These are phyloP conservation scores for Rhodotorula sp. DNA, from an alignment of 1,284 basidiomycete species.

Conservation along the genomic window DNA sequence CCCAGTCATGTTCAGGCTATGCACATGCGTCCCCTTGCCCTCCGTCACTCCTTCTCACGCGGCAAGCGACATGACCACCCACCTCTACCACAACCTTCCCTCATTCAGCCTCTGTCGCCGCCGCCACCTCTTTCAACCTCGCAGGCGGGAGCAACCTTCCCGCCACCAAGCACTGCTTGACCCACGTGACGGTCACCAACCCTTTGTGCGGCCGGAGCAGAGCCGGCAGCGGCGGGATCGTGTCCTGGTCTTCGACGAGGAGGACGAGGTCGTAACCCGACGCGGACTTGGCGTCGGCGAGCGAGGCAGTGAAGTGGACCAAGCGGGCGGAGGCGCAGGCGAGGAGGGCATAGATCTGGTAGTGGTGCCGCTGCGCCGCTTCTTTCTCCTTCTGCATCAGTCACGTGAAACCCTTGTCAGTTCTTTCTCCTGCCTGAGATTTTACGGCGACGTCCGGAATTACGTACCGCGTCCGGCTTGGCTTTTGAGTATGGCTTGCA, in stretches of 20 bases:
- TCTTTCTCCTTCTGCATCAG: slow-evolving; percentile 51
- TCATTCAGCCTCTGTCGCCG: slow-evolving; percentile 1
- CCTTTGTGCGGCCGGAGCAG: slow-evolving; percentile 50
- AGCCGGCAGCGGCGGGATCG: slow-evolving; percentile 2
- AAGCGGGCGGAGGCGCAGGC: slow-evolving; percentile 68
- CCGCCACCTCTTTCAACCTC: slow-evolving; percentile 12
- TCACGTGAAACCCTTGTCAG: slow-evolving; percentile 36
- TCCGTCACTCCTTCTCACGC: neutral
- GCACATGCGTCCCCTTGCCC: neutral
- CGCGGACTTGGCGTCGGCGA: slow-evolving; percentile 51
- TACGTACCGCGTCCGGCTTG: slow-evolving; percentile 3
- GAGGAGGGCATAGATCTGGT: slow-evolving; percentile 52
- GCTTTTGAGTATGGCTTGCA: neutral
- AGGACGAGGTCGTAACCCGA: slow-evolving; percentile 64
- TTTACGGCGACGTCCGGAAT: neutral
- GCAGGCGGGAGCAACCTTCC: slow-evolving; percentile 49
- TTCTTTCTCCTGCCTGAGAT: too few species aligned
- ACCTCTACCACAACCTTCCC: neutral
- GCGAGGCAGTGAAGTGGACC: slow-evolving; percentile 60
- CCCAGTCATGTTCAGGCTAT: too few species aligned
- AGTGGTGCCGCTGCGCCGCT: slow-evolving; percentile 51
- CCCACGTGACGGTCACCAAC: slow-evolving; percentile 61
- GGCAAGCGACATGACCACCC: neutral
- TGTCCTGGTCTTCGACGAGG: slow-evolving; percentile 56
- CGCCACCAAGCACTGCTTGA: slow-evolving; percentile 74